These are phyloP conservation scores for Thermoascus crustaceus DNA, from an alignment of 2,329 filamentous ascomycete genomes.

Conservation along the genomic window DNA sequence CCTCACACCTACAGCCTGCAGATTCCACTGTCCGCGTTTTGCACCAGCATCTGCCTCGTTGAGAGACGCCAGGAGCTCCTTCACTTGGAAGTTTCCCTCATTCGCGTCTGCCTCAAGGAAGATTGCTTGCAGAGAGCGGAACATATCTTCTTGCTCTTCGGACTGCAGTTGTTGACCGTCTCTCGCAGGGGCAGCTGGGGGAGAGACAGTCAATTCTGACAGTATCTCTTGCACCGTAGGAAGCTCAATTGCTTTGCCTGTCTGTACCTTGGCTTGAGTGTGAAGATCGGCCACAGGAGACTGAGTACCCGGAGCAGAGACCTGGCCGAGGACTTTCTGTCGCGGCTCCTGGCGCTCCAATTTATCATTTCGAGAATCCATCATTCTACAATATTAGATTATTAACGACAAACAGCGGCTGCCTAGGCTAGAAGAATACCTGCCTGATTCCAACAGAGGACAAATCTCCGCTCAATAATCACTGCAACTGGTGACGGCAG, in stretches of 20 bases:
- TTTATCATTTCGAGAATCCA: background rate
- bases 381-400: background rate
- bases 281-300: too few species aligned
- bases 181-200: constrained; percentile 14
- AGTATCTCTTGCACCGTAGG: constrained; percentile 21
- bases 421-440: background rate
- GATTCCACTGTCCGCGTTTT: constrained; percentile 14
- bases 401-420: background rate
- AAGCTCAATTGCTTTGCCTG: constrained; percentile 10
- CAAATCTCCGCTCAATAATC: too few species aligned
- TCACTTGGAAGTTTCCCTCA: constrained; percentile 16
- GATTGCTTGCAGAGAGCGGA: constrained; percentile 23
- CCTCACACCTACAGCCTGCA: constrained; percentile 19
- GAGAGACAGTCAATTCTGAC: constrained; percentile 13
- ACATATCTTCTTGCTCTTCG: constrained; percentile 27
- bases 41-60: constrained; percentile 20
- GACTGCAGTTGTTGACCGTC: constrained; percentile 11
- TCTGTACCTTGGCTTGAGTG: too few species aligned
- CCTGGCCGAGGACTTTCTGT: background rate
- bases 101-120: constrained; percentile 20
- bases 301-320: constrained; percentile 2
- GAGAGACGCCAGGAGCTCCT: constrained; percentile 22
- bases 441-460: too few species aligned
- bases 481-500: too few species aligned
- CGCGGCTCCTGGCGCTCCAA: background rate